phyloP scores from a whole-genome alignment of 179 eudicot genomes.

The Actinidia chinensis region DNA sequence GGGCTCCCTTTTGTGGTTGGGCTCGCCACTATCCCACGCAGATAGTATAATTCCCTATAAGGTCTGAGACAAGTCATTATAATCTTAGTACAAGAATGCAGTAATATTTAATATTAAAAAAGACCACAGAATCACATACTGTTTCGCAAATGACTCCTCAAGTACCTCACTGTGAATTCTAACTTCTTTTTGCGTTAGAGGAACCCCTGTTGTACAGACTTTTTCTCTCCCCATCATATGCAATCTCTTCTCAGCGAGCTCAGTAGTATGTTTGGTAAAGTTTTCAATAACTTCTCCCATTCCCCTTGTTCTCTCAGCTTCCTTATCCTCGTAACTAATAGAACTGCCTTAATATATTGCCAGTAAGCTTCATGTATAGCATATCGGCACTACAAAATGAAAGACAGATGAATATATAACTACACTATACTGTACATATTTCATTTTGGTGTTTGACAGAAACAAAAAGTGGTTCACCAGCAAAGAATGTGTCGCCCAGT shows the following conservation, averaged over 20 bases:
- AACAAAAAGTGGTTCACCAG: constrained; percentile 79
- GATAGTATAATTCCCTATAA: background rate
- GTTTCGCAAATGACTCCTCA: constrained; percentile 64
- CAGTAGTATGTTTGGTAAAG: constrained; percentile 55
- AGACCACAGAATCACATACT: constrained; percentile 34
- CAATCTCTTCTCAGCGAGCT: constrained; percentile 53
- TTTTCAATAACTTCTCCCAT: constrained; percentile 56
- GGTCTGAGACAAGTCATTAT: background rate
- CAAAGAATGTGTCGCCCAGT: constrained; percentile 52
- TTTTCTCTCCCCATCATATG: constrained; percentile 78
- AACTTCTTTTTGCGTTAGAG: constrained; percentile 52
- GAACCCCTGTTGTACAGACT: constrained; percentile 71
- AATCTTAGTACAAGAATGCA: background rate
- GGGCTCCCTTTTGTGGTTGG: constrained; percentile 28
- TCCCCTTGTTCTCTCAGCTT: constrained; percentile 42
- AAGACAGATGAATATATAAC: constrained; percentile 13
- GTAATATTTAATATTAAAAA: background rate
- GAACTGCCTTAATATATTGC: constrained; percentile 44
- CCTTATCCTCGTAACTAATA: constrained; percentile 48
- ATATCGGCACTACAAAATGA: background rate
- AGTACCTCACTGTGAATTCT: constrained; percentile 55
- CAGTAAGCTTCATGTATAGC: constrained; percentile 11
- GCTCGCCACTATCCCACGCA: constrained; percentile 33
- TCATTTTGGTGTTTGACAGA: constrained; percentile 52
- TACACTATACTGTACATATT: constrained; percentile 80